Evolutionary conservation across 192 early-diverging fungal genomes (phyloP), one percentile per base, ranked within the genome.

Genomic region (Tieghemiomyces parasiticus): DNA sequence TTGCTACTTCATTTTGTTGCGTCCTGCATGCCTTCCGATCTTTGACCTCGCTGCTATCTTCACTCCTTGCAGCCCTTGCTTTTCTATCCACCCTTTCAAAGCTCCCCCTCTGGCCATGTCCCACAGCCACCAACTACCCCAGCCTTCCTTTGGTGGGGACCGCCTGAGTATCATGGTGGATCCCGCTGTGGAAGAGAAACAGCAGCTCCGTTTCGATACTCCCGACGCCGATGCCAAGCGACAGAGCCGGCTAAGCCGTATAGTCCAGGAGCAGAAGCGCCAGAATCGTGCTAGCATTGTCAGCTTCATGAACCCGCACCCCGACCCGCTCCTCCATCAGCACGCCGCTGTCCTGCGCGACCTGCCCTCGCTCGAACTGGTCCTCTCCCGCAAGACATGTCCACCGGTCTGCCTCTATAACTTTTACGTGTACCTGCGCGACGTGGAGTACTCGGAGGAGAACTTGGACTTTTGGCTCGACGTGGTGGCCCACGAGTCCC

Each of bases 381-480:
- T 84, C 19, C 72, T 89, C 10, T 61, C 72, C 51, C 72, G 87
- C 25, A 82, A 79, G 46, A 83, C 84, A 0, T 60, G 71, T 33
- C 82, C 80, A 10, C 87, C 87, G 2, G 72, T 89, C 30, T 89
- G 87, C 55, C 67, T 89, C n/a, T 87, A 74, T 59, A 86, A 87
- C 63, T 87, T 79, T 69, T 89, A 84, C 66, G 69, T 85, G 48
- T 79, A 82, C 42, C 75, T 89, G 72, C 67, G 82, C n/a, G 83
- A 87, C 60, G 65, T 75, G 48, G 78, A 84, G 49, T 63, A 70
- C 32, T 71, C 71, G n/a, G 69, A 79, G 32, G 83, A 84, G 63
- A 77, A 84, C 59, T 74, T 89, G 10, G 85, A 89, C 60, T 89
- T 89, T 62, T 89, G 81, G 69, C 65, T 89, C 28, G 82, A 86